Conservation (phyloP, 768 basidiomycete species). For the Ephemerocybe angulata region DNA sequence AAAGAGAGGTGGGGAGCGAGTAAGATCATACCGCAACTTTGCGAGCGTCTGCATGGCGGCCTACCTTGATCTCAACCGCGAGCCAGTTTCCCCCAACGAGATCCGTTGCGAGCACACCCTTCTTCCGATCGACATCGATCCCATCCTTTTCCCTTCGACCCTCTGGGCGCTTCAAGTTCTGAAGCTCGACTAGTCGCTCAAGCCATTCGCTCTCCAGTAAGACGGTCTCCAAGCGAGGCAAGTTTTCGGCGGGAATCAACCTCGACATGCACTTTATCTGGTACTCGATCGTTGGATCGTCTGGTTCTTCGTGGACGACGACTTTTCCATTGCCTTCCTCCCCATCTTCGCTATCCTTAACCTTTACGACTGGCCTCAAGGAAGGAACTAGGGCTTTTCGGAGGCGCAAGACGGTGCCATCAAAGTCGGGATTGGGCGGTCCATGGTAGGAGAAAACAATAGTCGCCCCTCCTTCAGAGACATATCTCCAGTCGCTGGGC, state of each 20-base stretch:
- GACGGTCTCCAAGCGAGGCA: constrained; percentile 57
- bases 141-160: constrained; percentile 51
- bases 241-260: constrained; percentile 56
- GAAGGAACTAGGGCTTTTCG: constrained; percentile 47
- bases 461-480: constrained; percentile 91
- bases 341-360: neutral
- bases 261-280: constrained; percentile 60
- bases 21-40: neutral
- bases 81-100: constrained; percentile 63
- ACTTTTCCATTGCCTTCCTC: neutral
- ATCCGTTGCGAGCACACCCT: constrained; percentile 77
- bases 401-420: constrained; percentile 71
- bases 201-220: constrained; percentile 57
- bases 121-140: constrained; percentile 52
- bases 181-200: constrained; percentile 41
- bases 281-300: constrained; percentile 47
- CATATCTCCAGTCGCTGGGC: constrained; percentile 70
- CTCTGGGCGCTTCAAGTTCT: constrained; percentile 51
- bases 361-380: neutral
- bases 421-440: constrained; percentile 43
- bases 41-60: neutral
- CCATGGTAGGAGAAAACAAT: constrained; percentile 84
- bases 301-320: constrained; percentile 25
- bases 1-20: constrained; percentile 8
- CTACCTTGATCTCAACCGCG: constrained; percentile 89